Percentiles rank a stretch among this genome's conserved stretches.
Conservation (phyloP, 2,329 filamentous ascomycete species). For the Penicillium sp. region DNA sequence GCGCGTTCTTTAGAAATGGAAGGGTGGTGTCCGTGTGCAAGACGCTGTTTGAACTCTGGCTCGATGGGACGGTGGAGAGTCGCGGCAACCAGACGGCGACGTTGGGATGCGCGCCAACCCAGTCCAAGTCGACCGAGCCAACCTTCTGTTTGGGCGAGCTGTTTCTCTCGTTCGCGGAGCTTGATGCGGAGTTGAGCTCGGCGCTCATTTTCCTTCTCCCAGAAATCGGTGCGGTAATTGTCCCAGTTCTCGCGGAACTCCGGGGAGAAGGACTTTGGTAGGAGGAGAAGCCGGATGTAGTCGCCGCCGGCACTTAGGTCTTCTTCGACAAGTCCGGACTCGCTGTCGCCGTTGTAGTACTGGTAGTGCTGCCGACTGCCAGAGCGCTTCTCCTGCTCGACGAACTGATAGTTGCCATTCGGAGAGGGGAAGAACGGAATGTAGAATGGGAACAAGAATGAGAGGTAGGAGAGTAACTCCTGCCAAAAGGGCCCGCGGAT, state of each 20-base stretch:
- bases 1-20: constrained; percentile 29
- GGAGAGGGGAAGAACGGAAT: constrained; percentile 63
- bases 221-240: constrained; percentile 88
- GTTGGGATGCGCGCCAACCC: constrained; percentile 40
- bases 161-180: constrained; percentile 67
- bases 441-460: constrained; percentile 77
- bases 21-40: constrained; percentile 29
- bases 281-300: constrained; percentile 83
- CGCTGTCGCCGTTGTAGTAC: constrained; percentile 62
- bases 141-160: constrained; percentile 66
- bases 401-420: constrained; percentile 72
- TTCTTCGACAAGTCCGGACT: constrained; percentile 71
- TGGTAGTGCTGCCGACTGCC: constrained; percentile 37
- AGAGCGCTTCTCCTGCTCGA: constrained; percentile 61
- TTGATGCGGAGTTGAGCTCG: constrained; percentile 71
- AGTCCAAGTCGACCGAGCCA: constrained; percentile 85
- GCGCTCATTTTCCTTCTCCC: constrained; percentile 94
- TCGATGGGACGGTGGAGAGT: constrained; percentile 30
- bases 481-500: constrained; percentile 80
- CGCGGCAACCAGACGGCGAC: constrained; percentile 31
- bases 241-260: constrained; percentile 98
- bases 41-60: constrained; percentile 28
- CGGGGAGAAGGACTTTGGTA: constrained; percentile 92
- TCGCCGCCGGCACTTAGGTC: constrained; percentile 89
- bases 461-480: constrained; percentile 71